Percentiles rank a stretch among this genome's conserved stretches.
These are phyloP conservation scores for Puccinia hordei DNA, from an alignment of 1,284 basidiomycete species.

Conservation along the genomic window DNA sequence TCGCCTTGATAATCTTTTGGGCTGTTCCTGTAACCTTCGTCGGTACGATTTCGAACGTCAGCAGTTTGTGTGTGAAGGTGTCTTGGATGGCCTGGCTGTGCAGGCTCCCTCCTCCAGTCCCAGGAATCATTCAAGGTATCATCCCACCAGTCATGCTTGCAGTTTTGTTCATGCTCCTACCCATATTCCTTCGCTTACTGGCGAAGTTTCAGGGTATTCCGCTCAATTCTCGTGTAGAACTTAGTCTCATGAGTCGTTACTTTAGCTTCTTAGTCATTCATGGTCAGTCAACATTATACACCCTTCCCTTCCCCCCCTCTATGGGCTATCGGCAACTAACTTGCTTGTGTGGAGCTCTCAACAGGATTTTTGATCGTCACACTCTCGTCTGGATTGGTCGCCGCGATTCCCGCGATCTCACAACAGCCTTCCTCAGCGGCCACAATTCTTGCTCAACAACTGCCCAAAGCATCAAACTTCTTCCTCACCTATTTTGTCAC, in stretches of 20 bases:
- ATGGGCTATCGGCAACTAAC: background rate
- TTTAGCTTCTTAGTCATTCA: slow-evolving; percentile 89
- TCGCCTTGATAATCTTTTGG: slow-evolving; percentile 71
- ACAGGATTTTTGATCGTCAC: slow-evolving; percentile 86
- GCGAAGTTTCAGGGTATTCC: slow-evolving; percentile 79
- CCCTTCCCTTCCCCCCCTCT: background rate
- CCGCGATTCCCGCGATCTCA: slow-evolving; percentile 68
- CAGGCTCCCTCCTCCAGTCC: slow-evolving; percentile 65
- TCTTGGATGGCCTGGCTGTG: slow-evolving; percentile 83
- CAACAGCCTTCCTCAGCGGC: slow-evolving; percentile 69
- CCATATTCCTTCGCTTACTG: slow-evolving; percentile 77
- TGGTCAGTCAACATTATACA: slow-evolving; percentile 59
- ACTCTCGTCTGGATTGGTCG: slow-evolving; percentile 75
- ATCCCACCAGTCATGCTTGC: slow-evolving; percentile 82
- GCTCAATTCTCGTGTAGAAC: slow-evolving; percentile 76
- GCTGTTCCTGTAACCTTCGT: slow-evolving; percentile 73
- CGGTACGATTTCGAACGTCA: slow-evolving; percentile 79
- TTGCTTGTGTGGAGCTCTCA: slow-evolving; percentile 1
- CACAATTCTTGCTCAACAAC: slow-evolving; percentile 69
- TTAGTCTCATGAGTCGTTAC: slow-evolving; percentile 85
- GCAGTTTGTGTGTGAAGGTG: slow-evolving; percentile 69
- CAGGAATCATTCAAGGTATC: slow-evolving; percentile 83
- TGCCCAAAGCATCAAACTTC: slow-evolving; percentile 86
- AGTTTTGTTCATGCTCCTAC: slow-evolving; percentile 85
- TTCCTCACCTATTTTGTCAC: slow-evolving; percentile 75